phyloP scores from a whole-genome alignment of 805 yeast species.

The Teunomyces gatunensis region DNA sequence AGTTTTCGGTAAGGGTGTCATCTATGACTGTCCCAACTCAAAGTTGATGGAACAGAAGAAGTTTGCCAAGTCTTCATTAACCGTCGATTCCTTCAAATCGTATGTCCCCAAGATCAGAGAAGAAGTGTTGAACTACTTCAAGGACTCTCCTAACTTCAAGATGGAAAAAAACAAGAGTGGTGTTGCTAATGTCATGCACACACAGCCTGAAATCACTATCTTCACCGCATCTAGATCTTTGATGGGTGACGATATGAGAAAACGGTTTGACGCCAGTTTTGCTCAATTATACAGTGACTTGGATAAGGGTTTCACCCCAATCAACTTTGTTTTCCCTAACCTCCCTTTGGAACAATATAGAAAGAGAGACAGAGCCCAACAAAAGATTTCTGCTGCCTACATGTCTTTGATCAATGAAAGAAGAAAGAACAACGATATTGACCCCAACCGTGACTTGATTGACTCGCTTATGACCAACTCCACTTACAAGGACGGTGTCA shows the following conservation, averaged over 20 bases:
- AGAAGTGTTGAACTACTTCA: slow-evolving; percentile 70
- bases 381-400: slow-evolving; percentile 75
- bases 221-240: slow-evolving; percentile 93
- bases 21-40: slow-evolving; percentile 92
- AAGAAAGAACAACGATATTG: slow-evolving; percentile 70
- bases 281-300: slow-evolving; percentile 86
- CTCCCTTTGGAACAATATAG: slow-evolving; percentile 84
- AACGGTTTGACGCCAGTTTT: slow-evolving; percentile 73
- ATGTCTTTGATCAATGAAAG: slow-evolving; percentile 73
- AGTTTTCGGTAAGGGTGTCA: slow-evolving; percentile 95
- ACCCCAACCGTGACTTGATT: slow-evolving; percentile 79
- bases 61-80: slow-evolving; percentile 86
- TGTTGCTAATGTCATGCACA: slow-evolving; percentile 63
- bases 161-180: slow-evolving; percentile 39
- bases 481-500: slow-evolving; percentile 88
- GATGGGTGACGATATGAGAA: slow-evolving; percentile 89
- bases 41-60: slow-evolving; percentile 98
- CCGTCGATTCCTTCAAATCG: slow-evolving; percentile 74
- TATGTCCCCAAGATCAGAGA: slow-evolving; percentile 88
- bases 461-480: slow-evolving; percentile 81
- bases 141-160: slow-evolving; percentile 48
- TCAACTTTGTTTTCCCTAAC: slow-evolving; percentile 93
- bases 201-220: slow-evolving; percentile 94
- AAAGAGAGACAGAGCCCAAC: slow-evolving; percentile 86
- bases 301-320: slow-evolving; percentile 95